Evolutionary conservation across 257 asterid species (phyloP), one percentile per base, ranked within the genome.

Genomic region (Scutellaria minor): DNA sequence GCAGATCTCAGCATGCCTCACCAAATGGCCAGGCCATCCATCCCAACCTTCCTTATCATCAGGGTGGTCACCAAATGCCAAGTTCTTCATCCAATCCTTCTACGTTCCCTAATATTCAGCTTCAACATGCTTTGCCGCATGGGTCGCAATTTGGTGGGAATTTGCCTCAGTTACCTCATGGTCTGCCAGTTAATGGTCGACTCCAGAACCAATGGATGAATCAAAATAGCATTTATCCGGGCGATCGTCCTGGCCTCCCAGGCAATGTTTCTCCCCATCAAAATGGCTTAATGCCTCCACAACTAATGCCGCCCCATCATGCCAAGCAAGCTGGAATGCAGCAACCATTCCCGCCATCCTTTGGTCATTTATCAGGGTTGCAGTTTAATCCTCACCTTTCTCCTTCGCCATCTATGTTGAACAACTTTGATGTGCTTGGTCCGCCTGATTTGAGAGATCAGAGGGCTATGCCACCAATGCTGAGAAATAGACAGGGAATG

Each of bases 391-490:
- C 84, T 53, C 90, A 83, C 55, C 84, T 81, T 31, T 76, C 93
- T 72, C 81, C 83, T 35, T 79, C 96, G 7, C 87, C 90, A 46
- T 91, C 87, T 42, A 76, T 86, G 88, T 53, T 77, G 79, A 89
- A 79, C 81, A 91, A 75, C 73, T 85, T 89, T 44, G 96, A 89
- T 61, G 46, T 80, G 82, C 79, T 56, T 80, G 93, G 90, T 35
- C 76, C 83, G 67, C 89, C 86, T 50, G 96, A 94, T 84, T 37
- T 85, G 74, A 85, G 96, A 80, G 97, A 94, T 85, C 95, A 84
- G 66, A 85, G 90, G 83, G 79, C 76, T 53, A 84, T 83, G 71
- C 31, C 86, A 45, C 31, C 86, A 45, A 71, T 88, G 87, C 77
- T 79, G 75, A 86, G 89, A 78, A 83, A 80, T 68, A 80, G 89